These are phyloP conservation scores for Lactarius quietus DNA, from an alignment of 768 basidiomycete species.

Conservation along the genomic window DNA sequence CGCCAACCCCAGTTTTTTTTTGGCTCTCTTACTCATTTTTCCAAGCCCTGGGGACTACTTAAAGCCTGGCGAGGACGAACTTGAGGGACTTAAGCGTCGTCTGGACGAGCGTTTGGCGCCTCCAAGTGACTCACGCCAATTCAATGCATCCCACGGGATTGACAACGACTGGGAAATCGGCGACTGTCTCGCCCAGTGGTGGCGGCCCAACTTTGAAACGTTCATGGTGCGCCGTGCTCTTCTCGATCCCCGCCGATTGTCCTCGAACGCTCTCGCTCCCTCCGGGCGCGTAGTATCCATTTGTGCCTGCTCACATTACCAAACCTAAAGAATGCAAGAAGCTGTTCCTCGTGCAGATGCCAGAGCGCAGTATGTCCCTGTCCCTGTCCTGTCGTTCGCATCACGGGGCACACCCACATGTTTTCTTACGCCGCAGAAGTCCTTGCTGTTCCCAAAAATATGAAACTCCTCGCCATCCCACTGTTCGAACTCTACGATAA, in stretches of 20 bases:
- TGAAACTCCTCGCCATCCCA: slow-evolving; percentile 97
- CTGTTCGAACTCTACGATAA: slow-evolving; percentile 98
- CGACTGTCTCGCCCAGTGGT: slow-evolving; percentile 98
- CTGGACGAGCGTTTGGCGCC: slow-evolving; percentile 89
- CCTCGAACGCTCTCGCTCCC: neutral
- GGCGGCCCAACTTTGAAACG: slow-evolving; percentile 96
- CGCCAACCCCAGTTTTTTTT: slow-evolving; percentile 19
- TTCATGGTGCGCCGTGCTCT: slow-evolving; percentile 74
- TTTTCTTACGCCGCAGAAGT: slow-evolving; percentile 55
- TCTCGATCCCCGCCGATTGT: neutral
- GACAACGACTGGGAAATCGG: slow-evolving; percentile 95
- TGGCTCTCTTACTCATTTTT: slow-evolving; percentile 5
- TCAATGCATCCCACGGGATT: slow-evolving; percentile 69
- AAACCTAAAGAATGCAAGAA: slow-evolving; percentile 99
- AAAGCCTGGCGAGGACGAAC: slow-evolving; percentile 92
- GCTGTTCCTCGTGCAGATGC: slow-evolving; percentile 92
- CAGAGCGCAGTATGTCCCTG: slow-evolving; percentile 78
- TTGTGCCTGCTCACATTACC: slow-evolving; percentile 91
- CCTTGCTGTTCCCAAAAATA: slow-evolving; percentile 95
- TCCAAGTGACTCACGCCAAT: slow-evolving; percentile 65
- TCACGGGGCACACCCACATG: neutral
- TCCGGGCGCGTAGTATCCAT: slow-evolving; percentile 66
- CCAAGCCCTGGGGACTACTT: slow-evolving; percentile 95
- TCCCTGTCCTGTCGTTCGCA: slow-evolving; percentile 22
- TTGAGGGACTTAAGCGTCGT: slow-evolving; percentile 83